These are phyloP conservation scores for Delonix regia DNA, from an alignment of 306 rosid species.

Conservation along the genomic window DNA sequence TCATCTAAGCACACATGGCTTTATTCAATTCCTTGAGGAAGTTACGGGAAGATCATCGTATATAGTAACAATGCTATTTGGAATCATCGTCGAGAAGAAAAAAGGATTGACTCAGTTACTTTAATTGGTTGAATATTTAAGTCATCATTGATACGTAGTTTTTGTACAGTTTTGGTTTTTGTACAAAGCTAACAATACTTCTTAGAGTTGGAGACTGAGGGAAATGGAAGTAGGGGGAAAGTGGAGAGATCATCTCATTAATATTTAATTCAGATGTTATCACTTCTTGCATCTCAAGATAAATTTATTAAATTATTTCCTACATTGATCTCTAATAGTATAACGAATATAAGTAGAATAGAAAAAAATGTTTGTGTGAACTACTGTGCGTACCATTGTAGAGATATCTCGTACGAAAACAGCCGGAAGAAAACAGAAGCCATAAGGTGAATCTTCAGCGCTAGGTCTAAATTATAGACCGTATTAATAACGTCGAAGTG, in stretches of 20 bases:
- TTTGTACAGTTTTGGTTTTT: neutral
- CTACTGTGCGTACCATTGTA: constrained; percentile 11
- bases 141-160: neutral
- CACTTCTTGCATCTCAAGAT: neutral
- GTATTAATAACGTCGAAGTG: constrained; percentile 19
- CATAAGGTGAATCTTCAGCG: neutral
- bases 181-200: neutral
- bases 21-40: neutral
- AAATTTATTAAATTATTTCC: neutral
- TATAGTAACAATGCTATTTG: neutral
- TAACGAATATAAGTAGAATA: neutral
- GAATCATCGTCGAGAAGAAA: neutral
- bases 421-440: neutral
- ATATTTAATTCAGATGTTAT: neutral
- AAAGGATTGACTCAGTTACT: neutral
- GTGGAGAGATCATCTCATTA: neutral
- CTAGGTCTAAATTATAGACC: neutral
- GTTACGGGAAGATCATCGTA: neutral
- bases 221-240: neutral
- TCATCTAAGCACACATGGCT: constrained; percentile 36
- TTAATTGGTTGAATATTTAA: neutral
- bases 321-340: neutral
- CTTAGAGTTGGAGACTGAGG: neutral
- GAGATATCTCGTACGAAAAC: neutral
- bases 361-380: neutral